These are phyloP conservation scores for Ophiostoma sp. DNA, from an alignment of 2,329 filamentous ascomycete genomes.

Conservation along the genomic window DNA sequence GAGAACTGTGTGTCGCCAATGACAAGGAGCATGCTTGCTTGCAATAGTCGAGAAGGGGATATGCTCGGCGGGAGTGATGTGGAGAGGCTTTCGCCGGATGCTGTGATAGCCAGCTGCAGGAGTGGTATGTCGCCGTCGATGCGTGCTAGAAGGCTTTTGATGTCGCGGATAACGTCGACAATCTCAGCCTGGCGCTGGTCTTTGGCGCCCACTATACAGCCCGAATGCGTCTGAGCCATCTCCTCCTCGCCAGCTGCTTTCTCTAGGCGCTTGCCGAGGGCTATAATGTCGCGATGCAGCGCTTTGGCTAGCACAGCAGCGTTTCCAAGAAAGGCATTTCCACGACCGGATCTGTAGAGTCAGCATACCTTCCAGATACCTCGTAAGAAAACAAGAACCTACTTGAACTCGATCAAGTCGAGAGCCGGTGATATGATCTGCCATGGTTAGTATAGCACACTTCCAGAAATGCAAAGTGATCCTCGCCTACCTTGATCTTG, in stretches of 20 bases:
- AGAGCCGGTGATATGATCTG: constrained; percentile 85
- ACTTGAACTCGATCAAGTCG: constrained; percentile 89
- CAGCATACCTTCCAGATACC: not conserved
- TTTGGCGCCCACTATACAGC: constrained; percentile 35
- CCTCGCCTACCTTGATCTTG: constrained; percentile 65
- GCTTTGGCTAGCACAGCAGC: constrained; percentile 77
- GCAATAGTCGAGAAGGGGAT: constrained; percentile 82
- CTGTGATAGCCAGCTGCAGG: constrained; percentile 88
- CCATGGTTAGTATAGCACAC: no score
- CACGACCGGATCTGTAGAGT: constrained; percentile 42
- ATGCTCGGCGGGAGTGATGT: constrained; percentile 74
- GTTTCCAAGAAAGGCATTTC: constrained; percentile 65
- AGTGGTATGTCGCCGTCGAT: constrained; percentile 90
- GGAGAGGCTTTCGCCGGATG: constrained; percentile 81
- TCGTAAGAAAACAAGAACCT: constrained; percentile 29
- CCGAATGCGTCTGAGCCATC: not conserved
- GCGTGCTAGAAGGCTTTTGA: constrained; percentile 65
- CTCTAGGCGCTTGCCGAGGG: constrained; percentile 68
- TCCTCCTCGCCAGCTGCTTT: constrained; percentile 50
- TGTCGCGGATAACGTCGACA: constrained; percentile 64
- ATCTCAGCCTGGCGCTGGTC: constrained; percentile 52
- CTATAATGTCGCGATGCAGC: constrained; percentile 75
- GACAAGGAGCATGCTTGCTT: constrained; percentile 86
- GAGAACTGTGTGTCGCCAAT: constrained; percentile 80
- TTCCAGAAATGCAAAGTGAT: not conserved